These are phyloP conservation scores for Scolecobasidium constrictum DNA, from an alignment of 2,329 filamentous ascomycete genomes.

Conservation along the genomic window DNA sequence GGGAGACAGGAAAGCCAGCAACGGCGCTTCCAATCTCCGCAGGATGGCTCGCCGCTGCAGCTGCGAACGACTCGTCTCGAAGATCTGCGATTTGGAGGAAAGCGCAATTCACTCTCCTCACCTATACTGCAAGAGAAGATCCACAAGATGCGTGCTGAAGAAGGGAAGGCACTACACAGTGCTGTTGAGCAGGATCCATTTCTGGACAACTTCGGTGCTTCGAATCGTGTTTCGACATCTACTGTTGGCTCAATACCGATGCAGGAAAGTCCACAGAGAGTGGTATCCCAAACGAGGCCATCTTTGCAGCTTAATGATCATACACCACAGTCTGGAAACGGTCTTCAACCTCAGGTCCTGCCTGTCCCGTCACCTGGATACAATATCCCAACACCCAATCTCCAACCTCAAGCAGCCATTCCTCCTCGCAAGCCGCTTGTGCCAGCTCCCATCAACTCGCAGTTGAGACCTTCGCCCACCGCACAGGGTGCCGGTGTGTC, in stretches of 20 bases:
- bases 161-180: slow-evolving; percentile 39
- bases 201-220: slow-evolving; percentile 8
- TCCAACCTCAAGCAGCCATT: background rate
- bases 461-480: background rate
- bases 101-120: slow-evolving; percentile 1
- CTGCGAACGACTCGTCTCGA: background rate
- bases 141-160: slow-evolving; percentile 42
- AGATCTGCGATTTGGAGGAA: background rate
- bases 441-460: background rate
- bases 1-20: background rate
- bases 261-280: background rate
- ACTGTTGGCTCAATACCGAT: background rate
- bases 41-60: slow-evolving; percentile 1
- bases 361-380: background rate
- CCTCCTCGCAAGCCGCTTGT: background rate
- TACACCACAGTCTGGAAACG: background rate
- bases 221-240: background rate
- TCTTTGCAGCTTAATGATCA: background rate
- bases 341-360: background rate
- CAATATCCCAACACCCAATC: background rate
- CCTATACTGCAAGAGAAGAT: slow-evolving; percentile 13
- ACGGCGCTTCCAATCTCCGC: background rate
- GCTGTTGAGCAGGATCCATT: slow-evolving; percentile 17
- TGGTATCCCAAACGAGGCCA: background rate
- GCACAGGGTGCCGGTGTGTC: background rate